Conservation (phyloP, 2,329 filamentous ascomycete genomes). For the Periconia sp. region DNA sequence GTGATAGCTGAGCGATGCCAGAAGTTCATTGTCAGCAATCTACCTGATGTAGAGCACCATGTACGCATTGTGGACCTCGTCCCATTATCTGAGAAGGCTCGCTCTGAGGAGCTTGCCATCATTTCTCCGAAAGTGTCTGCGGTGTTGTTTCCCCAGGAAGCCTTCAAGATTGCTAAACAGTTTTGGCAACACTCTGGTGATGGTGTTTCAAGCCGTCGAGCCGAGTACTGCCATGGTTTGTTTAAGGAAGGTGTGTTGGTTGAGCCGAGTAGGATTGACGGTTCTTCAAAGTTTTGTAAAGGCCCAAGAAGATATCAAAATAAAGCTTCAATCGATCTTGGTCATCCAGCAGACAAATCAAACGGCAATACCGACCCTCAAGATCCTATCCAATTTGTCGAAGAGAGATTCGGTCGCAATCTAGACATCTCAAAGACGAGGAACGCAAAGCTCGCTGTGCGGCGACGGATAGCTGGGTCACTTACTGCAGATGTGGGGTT, state of each 20-base stretch:
- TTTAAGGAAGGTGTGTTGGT: constrained; percentile 70
- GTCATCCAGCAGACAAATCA: constrained; percentile 10
- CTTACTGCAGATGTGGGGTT: constrained; percentile 73
- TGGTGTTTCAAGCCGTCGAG: constrained; percentile 85
- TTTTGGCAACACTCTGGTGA: constrained; percentile 98
- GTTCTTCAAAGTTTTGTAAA: constrained; percentile 54
- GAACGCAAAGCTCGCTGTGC: constrained; percentile 83
- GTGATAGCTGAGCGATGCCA: constrained; percentile 71
- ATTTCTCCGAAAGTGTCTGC: constrained; percentile 50
- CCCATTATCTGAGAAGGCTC: constrained; percentile 59
- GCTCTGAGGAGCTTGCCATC: constrained; percentile 49
- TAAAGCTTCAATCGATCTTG: constrained; percentile 54
- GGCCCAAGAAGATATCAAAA: constrained; percentile 82
- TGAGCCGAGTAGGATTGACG: constrained; percentile 46
- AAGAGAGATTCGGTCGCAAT: constrained; percentile 92
- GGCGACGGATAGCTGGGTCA: constrained; percentile 84
- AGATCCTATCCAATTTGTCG: constrained; percentile 80
- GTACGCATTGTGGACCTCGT: constrained; percentile 64
- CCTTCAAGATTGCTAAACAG: constrained; percentile 77
- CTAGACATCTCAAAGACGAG: constrained; percentile 76
- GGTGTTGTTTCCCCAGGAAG: constrained; percentile 69
- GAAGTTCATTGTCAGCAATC: constrained; percentile 68
- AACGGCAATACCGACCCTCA: constrained; percentile 48
- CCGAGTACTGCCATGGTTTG: constrained; percentile 81
- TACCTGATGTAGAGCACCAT: constrained; percentile 54